Evolutionary conservation across 1,284 basidiomycete species (phyloP).

Genomic region (Singerocomus inundabilis): DNA sequence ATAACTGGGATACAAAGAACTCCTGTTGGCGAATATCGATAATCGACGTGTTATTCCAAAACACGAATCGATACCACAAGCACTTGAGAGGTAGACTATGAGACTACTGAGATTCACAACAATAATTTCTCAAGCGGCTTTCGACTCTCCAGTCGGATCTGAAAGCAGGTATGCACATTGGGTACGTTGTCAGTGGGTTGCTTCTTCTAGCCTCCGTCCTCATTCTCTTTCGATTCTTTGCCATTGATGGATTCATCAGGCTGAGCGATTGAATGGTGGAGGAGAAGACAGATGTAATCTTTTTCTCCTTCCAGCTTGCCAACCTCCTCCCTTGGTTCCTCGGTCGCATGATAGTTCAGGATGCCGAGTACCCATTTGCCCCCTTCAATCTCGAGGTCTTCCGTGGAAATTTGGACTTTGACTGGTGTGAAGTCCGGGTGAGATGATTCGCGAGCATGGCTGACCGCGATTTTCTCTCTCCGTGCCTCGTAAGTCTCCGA

Average conservation of each 20-base stretch:
- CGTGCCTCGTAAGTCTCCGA: not conserved
- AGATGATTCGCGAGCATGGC: not conserved
- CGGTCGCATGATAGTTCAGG: constrained; percentile 17
- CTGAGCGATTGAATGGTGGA: constrained; percentile 1
- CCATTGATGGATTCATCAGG: not conserved
- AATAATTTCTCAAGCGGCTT: not conserved
- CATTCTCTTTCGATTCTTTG: not conserved
- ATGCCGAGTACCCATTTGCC: constrained; percentile 20
- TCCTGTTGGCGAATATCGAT: too few relatives aligned
- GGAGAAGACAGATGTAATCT: constrained; percentile 19
- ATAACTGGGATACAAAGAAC: too few relatives aligned
- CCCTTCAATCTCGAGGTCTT: not conserved
- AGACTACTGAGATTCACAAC: not conserved
- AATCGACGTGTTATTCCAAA: too few relatives aligned
- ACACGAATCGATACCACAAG: too few relatives aligned
- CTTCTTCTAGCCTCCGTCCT: not conserved
- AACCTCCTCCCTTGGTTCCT: constrained; percentile 8
- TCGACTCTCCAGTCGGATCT: not conserved
- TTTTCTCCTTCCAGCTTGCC: constrained; percentile 18
- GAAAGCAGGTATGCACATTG: not conserved
- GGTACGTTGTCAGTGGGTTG: not conserved
- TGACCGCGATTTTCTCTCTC: not conserved
- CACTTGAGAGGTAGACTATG: too few relatives aligned
- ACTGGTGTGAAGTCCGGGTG: not conserved
- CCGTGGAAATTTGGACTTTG: not conserved